Conservation (phyloP, 805 yeast genomes). For the Starmerella potacharoeniae region DNA sequence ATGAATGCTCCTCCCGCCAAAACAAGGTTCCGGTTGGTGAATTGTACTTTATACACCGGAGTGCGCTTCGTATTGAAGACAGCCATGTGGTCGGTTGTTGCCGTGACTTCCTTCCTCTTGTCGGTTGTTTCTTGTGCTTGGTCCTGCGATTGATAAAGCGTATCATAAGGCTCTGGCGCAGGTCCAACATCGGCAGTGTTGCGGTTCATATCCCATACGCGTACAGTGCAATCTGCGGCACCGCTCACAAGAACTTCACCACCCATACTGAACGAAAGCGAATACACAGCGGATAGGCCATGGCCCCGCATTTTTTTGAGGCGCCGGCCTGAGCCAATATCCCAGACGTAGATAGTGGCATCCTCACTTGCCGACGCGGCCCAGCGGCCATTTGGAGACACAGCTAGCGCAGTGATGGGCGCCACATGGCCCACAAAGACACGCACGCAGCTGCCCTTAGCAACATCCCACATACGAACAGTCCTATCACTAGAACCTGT, state of each 20-base stretch:
- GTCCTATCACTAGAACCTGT: slow-evolving; percentile 96
- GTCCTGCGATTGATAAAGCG: slow-evolving; percentile 22
- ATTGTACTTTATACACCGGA: slow-evolving; percentile 85
- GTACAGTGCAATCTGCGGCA: slow-evolving; percentile 82
- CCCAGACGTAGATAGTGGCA: slow-evolving; percentile 81
- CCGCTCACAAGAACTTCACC: slow-evolving; percentile 84
- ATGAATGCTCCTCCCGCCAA: slow-evolving; percentile 84
- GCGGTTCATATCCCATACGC: slow-evolving; percentile 91
- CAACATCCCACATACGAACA: slow-evolving; percentile 95
- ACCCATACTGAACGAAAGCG: slow-evolving; percentile 72
- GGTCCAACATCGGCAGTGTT: slow-evolving; percentile 74
- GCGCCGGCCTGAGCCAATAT: slow-evolving; percentile 79
- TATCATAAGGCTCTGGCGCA: slow-evolving; percentile 57
- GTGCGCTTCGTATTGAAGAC: slow-evolving; percentile 89
- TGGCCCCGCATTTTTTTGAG: slow-evolving; percentile 91
- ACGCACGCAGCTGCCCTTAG: slow-evolving; percentile 78
- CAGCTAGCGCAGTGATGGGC: slow-evolving; percentile 75
- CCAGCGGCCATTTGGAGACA: slow-evolving; percentile 96
- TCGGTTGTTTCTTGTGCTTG: slow-evolving; percentile 18
- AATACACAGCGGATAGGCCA: slow-evolving; percentile 74
- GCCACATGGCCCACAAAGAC: slow-evolving; percentile 87
- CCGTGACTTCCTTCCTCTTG: slow-evolving; percentile 53
- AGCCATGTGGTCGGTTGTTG: slow-evolving; percentile 82
- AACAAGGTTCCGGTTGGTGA: slow-evolving; percentile 81
- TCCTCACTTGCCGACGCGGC: slow-evolving; percentile 93